These are phyloP conservation scores for Zymoseptoria passerinii DNA, from an alignment of 2,329 filamentous ascomycete species.

Conservation along the genomic window DNA sequence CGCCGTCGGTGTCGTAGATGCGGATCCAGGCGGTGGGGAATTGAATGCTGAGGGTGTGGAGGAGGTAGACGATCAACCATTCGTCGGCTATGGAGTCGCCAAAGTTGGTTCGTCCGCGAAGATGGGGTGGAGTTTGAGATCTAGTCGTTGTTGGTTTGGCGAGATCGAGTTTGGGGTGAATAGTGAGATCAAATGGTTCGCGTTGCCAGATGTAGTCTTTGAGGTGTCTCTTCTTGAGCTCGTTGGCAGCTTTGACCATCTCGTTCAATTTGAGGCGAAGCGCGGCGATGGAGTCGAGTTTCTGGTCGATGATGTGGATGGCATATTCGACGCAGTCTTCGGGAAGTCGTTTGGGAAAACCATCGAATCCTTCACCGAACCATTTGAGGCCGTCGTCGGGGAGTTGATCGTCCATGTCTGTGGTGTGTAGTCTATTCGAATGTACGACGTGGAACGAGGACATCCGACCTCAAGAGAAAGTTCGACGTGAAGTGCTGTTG, in stretches of 20 bases:
- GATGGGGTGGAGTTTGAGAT: constrained; percentile 15
- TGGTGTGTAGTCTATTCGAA: not conserved
- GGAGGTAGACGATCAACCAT: constrained; percentile 88
- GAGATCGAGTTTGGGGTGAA: constrained; percentile 40
- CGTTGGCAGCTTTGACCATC: constrained; percentile 60
- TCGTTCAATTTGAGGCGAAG: constrained; percentile 59
- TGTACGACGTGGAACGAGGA: not conserved
- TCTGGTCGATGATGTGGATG: constrained; percentile 60
- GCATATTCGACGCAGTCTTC: constrained; percentile 85
- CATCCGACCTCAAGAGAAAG: not conserved
- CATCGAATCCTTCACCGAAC: constrained; percentile 57
- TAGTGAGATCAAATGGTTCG: constrained; percentile 64
- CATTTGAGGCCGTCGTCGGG: constrained; percentile 52
- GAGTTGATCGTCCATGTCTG: constrained; percentile 20
- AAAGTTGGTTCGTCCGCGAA: constrained; percentile 74
- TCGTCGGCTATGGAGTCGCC: constrained; percentile 95
- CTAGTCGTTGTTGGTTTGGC: constrained; percentile 1
- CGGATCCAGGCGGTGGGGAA: constrained; percentile 72
- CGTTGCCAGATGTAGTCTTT: constrained; percentile 93
- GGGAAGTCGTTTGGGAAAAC: constrained; percentile 59
- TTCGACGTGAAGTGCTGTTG: not conserved
- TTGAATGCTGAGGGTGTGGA: constrained; percentile 68
- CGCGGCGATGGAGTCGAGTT: constrained; percentile 40
- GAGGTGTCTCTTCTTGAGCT: constrained; percentile 57
- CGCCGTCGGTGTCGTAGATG: constrained; percentile 79